phyloP scores from a whole-genome alignment of 1,284 basidiomycete genomes.

The Microbotryum intermedium region DNA sequence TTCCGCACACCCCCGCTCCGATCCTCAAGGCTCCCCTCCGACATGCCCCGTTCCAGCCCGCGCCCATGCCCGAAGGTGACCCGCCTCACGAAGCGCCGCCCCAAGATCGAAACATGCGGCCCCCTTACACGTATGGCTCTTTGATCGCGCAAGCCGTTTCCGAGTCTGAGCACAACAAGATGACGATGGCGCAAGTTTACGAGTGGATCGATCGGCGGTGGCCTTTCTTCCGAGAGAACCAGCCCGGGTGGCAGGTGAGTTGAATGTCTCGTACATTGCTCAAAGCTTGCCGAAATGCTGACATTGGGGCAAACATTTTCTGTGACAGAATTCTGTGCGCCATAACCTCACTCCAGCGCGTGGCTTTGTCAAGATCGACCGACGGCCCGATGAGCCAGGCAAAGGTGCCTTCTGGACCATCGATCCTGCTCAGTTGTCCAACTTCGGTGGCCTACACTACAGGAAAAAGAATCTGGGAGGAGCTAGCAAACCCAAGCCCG shows the following conservation, averaged over 20 bases:
- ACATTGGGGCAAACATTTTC: background rate
- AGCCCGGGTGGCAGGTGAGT: slow-evolving; percentile 28
- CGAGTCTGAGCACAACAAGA: slow-evolving; percentile 5
- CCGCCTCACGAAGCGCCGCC: slow-evolving; percentile 11
- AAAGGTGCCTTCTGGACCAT: slow-evolving; percentile 28
- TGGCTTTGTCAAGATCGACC: slow-evolving; percentile 30
- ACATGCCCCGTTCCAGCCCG: slow-evolving; percentile 16
- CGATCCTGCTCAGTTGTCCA: slow-evolving; percentile 19
- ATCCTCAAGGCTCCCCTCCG: background rate
- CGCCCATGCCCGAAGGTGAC: slow-evolving; percentile 5
- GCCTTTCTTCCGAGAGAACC: slow-evolving; percentile 30
- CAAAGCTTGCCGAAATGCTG: background rate
- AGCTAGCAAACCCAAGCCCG: background rate
- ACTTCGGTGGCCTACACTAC: slow-evolving; percentile 28
- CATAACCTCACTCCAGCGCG: slow-evolving; percentile 31
- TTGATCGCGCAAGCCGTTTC: slow-evolving; percentile 33
- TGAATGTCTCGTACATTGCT: background rate
- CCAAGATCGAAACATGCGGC: slow-evolving; percentile 19
- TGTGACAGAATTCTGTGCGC: slow-evolving; percentile 27
- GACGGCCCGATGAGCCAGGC: slow-evolving; percentile 12
- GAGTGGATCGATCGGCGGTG: slow-evolving; percentile 30
- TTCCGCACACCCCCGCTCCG: background rate
- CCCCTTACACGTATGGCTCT: slow-evolving; percentile 34
- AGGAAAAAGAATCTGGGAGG: slow-evolving; percentile 9
- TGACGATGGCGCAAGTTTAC: slow-evolving; percentile 29